Percentiles rank a stretch among this genome's conserved stretches.
Conservation (phyloP, 2,329 filamentous ascomycete species). For the Pseudogymnoascus sp. region DNA sequence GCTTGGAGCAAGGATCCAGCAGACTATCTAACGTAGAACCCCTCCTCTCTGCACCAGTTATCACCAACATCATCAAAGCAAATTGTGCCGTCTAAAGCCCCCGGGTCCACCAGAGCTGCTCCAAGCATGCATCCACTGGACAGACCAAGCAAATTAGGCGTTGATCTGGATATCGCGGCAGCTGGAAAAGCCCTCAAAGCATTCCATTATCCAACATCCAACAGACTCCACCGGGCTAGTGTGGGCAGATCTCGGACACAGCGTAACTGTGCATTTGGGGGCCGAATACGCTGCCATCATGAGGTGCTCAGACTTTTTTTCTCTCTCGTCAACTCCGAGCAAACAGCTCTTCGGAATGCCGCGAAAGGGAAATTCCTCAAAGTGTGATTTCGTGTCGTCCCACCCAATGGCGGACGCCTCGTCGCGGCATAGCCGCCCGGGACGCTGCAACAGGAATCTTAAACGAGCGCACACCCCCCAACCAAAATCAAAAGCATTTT, state of each 20-base stretch:
- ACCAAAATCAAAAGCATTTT: background rate
- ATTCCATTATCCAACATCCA: slow-evolving; percentile 4
- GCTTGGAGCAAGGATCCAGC: background rate
- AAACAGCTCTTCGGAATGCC: background rate
- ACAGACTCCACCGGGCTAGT: slow-evolving; percentile 4
- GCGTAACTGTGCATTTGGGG: background rate
- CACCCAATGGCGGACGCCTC: background rate
- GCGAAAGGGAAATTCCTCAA: background rate
- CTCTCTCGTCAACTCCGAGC: background rate
- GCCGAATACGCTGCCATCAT: background rate
- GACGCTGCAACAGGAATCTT: slow-evolving; percentile 1
- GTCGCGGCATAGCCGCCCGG: slow-evolving; percentile 1
- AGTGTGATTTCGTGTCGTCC: background rate
- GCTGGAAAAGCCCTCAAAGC: background rate
- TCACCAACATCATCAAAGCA: background rate
- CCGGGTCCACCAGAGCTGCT: background rate
- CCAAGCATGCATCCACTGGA: background rate
- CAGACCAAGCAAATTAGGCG: background rate
- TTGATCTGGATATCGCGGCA: background rate
- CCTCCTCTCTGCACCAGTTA: background rate
- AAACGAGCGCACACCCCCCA: background rate
- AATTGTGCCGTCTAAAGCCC: background rate
- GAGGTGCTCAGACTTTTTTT: background rate
- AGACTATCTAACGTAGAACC: background rate
- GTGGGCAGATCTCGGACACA: background rate